Evolutionary conservation across 139 green algal genomes (phyloP).

Genomic region (Pleodorina starrii): DNA sequence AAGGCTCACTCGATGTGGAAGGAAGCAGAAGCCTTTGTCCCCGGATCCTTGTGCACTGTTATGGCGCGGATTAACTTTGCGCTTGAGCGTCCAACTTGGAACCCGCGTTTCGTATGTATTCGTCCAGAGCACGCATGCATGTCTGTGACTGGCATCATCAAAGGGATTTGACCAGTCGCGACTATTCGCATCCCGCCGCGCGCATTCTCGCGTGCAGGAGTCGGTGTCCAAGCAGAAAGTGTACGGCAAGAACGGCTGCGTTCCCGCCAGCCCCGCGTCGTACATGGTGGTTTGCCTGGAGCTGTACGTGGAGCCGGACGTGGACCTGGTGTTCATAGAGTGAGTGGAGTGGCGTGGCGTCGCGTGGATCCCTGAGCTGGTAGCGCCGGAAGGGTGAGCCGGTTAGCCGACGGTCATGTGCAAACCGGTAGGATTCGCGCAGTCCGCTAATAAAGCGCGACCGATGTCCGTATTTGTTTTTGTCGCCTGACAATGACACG

Average conservation of each 20-base stretch:
- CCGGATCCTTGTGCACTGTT: not conserved
- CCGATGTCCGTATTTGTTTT: not conserved
- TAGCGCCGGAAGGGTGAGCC: no score
- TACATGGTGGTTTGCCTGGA: slow-evolving; percentile 12
- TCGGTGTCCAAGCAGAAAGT: not conserved
- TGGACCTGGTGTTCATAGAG: slow-evolving; percentile 9
- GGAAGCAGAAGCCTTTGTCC: not conserved
- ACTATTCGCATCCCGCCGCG: not conserved
- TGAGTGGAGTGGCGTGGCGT: not conserved
- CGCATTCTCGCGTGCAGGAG: not conserved
- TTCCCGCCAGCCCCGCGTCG: not conserved
- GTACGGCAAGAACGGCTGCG: not conserved
- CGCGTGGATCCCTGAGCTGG: not conserved
- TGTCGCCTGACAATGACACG: no score
- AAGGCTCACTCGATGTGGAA: not conserved
- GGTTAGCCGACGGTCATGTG: not conserved
- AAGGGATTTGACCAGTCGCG: not conserved
- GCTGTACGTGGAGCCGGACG: not conserved
- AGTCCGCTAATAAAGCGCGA: not conserved
- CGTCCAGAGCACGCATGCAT: not conserved
- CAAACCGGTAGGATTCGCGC: not conserved
- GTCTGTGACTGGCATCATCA: not conserved
- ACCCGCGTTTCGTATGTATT: not conserved
- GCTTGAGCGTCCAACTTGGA: not conserved
- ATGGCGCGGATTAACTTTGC: not conserved